phyloP scores from a whole-genome alignment of 352 stramenopile species.

The Phytophthora pluvialis region DNA sequence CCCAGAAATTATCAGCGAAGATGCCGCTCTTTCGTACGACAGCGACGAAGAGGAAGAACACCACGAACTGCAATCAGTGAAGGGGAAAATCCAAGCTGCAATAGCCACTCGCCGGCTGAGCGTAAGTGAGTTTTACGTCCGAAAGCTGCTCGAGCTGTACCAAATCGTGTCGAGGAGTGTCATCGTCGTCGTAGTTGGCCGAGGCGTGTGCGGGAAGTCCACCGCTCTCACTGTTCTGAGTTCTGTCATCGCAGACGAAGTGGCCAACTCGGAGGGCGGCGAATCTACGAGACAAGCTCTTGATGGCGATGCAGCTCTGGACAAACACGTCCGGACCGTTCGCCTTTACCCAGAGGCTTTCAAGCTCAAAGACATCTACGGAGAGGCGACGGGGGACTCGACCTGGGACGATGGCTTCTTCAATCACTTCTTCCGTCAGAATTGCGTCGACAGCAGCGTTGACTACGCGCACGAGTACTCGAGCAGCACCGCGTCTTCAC shows the following conservation, averaged over 20 bases:
- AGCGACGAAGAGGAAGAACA: slow-evolving; percentile 51
- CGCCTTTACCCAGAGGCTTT: slow-evolving; percentile 59
- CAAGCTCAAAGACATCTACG: slow-evolving; percentile 54
- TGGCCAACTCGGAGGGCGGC: not conserved
- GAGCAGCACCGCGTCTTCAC: slow-evolving; percentile 7
- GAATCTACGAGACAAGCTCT: not conserved
- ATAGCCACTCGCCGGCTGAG: slow-evolving; percentile 36
- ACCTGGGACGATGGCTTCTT: slow-evolving; percentile 68
- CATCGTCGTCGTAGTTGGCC: slow-evolving; percentile 58
- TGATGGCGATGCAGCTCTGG: not conserved
- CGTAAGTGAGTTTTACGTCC: slow-evolving; percentile 50
- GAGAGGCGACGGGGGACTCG: slow-evolving; percentile 49
- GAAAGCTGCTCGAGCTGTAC: slow-evolving; percentile 71
- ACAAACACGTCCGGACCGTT: slow-evolving; percentile 33
- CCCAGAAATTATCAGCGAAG: not conserved
- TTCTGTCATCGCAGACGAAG: slow-evolving; percentile 31
- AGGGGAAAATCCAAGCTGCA: slow-evolving; percentile 33
- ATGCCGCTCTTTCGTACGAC: slow-evolving; percentile 34
- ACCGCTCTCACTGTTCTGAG: slow-evolving; percentile 55
- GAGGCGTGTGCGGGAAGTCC: slow-evolving; percentile 64
- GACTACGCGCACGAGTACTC: slow-evolving; percentile 3
- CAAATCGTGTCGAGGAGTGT: slow-evolving; percentile 45
- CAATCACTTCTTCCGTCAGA: slow-evolving; percentile 60
- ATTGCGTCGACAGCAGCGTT: slow-evolving; percentile 35
- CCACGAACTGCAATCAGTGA: slow-evolving; percentile 40